Evolutionary conservation across 179 eudicot species (phyloP), one percentile per base, ranked within the genome.

Genomic region (Patellifolia procumbens): DNA sequence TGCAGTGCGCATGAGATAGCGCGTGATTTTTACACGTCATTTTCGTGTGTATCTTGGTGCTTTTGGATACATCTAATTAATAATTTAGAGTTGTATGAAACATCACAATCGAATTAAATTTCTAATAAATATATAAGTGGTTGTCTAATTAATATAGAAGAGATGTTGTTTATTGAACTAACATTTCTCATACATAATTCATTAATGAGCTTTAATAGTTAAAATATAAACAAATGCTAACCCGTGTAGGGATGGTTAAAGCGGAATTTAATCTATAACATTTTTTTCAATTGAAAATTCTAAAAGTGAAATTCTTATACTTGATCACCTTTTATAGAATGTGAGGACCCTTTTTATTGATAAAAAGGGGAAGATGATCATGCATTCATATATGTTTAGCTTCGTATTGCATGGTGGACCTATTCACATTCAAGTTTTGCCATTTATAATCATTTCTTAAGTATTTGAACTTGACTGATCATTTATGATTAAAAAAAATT

Each of bases 231-330:
- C 9, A 65, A 20, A 35, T 39, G 45, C 24, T 22, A 19, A 42
- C 49, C 9, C 32, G 49, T 66, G 81, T 77, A 76, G 81, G 81
- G 78, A 61, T 77, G 58, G 39, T 43, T 9, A 68, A 77, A 73
- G 75, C 71, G 73, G 59, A 73, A 77, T 59, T 46, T 34, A 60
- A 49, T 70, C 70, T 75, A 35, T 24, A 46, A 58, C 4, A 22
- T 28, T 26, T 22, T 68, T 58, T 37, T 45, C 55, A 55, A 72
- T 73, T 68, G 70, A 73, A 15, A 67, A 61, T 31, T 66, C 76
- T 24, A 77, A 81, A 77, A 74, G 74, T 28, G 56, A 37, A 35
- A 58, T 32, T 73, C 9, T 75, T 81, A 48, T 70, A 77, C 65
- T 64, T 42, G 37, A 5, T 42, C 78, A 73, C 81, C 77, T 81